Conservation (phyloP, 2,329 filamentous ascomycete genomes). For the Neonectria coccinea region DNA sequence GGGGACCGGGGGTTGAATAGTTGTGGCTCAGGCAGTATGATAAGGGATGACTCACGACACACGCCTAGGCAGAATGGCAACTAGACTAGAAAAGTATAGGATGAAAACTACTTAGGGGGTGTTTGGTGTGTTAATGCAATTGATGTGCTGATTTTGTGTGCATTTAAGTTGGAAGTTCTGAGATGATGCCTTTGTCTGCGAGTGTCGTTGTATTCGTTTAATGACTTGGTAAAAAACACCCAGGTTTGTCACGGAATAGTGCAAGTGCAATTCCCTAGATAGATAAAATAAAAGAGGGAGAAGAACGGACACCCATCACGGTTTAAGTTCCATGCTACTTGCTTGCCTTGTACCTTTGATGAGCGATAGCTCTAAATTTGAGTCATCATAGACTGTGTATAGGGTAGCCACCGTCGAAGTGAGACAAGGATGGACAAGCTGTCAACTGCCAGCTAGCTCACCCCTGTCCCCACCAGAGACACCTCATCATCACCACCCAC, state of each 20-base stretch:
- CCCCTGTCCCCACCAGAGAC: conserved; percentile 5
- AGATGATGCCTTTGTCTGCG: too few relatives aligned
- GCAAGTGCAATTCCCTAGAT: too few relatives aligned
- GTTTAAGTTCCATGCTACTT: too few relatives aligned
- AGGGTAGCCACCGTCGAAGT: conserved; percentile 11
- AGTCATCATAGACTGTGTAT: background rate
- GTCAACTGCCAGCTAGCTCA: conserved; percentile 18
- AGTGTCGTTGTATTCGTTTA: too few relatives aligned
- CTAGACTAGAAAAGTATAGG: conserved; percentile 47
- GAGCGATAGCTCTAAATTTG: background rate
- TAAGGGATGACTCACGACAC: conserved; percentile 42
- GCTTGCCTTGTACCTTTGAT: background rate
- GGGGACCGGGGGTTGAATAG: conserved; percentile 33
- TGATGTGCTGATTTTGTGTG: background rate
- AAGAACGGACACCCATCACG: too few relatives aligned
- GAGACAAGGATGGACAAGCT: conserved; percentile 8
- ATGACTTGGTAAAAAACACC: too few relatives aligned
- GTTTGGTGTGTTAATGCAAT: background rate
- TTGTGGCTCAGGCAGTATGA: conserved; percentile 38
- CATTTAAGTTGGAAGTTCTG: background rate
- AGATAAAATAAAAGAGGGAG: too few relatives aligned
- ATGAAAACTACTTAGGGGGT: conserved; percentile 23
- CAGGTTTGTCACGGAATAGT: too few relatives aligned
- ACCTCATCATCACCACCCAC: conserved; percentile 23
- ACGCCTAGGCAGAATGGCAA: conserved; percentile 39